phyloP scores from a whole-genome alignment of 2,329 filamentous ascomycete genomes.

The Arthrobotrys sinensis region DNA sequence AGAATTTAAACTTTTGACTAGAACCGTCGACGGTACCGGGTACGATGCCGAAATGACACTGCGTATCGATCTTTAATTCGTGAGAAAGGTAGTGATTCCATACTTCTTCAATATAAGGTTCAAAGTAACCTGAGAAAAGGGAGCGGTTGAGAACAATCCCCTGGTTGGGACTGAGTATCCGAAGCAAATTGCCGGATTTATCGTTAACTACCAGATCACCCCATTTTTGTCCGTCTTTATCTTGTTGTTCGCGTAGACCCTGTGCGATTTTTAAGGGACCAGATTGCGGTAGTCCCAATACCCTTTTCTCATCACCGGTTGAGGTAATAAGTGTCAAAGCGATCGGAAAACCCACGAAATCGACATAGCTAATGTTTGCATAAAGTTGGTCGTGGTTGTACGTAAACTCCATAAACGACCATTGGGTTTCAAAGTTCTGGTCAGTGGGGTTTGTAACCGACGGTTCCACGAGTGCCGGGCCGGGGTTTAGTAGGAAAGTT shows the following conservation, averaged over 20 bases:
- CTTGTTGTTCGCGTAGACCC: slow-evolving; percentile 73
- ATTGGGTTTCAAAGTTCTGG: slow-evolving; percentile 75
- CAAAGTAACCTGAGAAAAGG: slow-evolving; percentile 69
- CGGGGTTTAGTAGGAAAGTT: slow-evolving; percentile 79
- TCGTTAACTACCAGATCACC: slow-evolving; percentile 72
- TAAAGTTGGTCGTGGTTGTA: slow-evolving; percentile 76
- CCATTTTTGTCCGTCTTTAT: slow-evolving; percentile 75
- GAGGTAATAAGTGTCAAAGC: slow-evolving; percentile 71
- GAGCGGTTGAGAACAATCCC: slow-evolving; percentile 67
- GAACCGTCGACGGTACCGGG: slow-evolving; percentile 69
- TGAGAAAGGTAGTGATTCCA: slow-evolving; percentile 68
- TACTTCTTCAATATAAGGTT: slow-evolving; percentile 69
- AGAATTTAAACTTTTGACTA: slow-evolving; percentile 66
- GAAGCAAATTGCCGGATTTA: slow-evolving; percentile 66
- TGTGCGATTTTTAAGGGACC: slow-evolving; percentile 73
- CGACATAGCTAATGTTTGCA: slow-evolving; percentile 81
- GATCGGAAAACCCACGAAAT: slow-evolving; percentile 80
- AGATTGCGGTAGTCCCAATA: slow-evolving; percentile 74
- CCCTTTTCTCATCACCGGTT: slow-evolving; percentile 69
- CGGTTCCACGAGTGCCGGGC: slow-evolving; percentile 80
- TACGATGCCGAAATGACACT: slow-evolving; percentile 74
- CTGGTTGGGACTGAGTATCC: slow-evolving; percentile 69
- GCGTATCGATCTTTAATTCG: slow-evolving; percentile 76
- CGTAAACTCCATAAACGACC: slow-evolving; percentile 80
- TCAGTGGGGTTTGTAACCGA: slow-evolving; percentile 78